phyloP scores from a whole-genome alignment of 2,329 filamentous ascomycete genomes.

The Paraconiothyrium brasiliense region DNA sequence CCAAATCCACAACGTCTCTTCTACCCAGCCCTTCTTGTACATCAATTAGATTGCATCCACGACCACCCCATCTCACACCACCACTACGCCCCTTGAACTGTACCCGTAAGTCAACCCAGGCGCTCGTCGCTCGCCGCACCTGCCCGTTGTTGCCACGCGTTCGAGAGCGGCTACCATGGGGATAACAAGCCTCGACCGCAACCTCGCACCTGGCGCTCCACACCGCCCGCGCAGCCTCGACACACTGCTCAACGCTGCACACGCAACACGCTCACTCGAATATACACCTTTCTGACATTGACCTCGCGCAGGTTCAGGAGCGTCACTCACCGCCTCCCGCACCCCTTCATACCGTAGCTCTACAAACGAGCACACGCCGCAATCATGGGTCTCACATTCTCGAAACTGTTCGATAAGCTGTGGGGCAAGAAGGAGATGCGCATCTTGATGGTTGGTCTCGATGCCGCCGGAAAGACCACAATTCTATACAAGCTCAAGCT shows the following conservation, averaged over 20 bases:
- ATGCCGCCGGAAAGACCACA: conserved; percentile 96
- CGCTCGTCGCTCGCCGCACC: conserved; percentile 19
- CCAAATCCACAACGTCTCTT: conserved; percentile 44
- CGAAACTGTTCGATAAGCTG: conserved; percentile 97
- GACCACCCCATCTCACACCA: conserved; percentile 47
- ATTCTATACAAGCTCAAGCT: conserved; percentile 99
- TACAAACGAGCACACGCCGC: conserved; percentile 56
- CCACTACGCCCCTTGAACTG: conserved; percentile 47
- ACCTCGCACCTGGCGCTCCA: conserved; percentile 39
- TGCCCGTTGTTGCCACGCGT: conserved; percentile 26
- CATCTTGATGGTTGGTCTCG: conserved; percentile 95
- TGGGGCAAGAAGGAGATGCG: conserved; percentile 99
- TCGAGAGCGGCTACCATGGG: conserved; percentile 22
- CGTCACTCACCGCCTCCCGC: conserved; percentile 39
- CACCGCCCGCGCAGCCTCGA: conserved; percentile 29
- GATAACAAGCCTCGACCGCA: conserved; percentile 35
- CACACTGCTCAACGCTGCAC: conserved; percentile 17
- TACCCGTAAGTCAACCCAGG: conserved; percentile 43
- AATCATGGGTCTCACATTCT: conserved; percentile 91
- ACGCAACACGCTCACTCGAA: conserved; percentile 22
- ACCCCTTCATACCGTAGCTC: conserved; percentile 29
- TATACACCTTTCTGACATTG: conserved; percentile 25
- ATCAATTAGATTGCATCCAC: conserved; percentile 52
- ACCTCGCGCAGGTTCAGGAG: conserved; percentile 48
- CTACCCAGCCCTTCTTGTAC: conserved; percentile 50